Percentiles rank a stretch among this genome's conserved stretches.
Evolutionary conservation across 177 flowering plant genomes (phyloP).

Genomic region (Telopea speciosissima): DNA sequence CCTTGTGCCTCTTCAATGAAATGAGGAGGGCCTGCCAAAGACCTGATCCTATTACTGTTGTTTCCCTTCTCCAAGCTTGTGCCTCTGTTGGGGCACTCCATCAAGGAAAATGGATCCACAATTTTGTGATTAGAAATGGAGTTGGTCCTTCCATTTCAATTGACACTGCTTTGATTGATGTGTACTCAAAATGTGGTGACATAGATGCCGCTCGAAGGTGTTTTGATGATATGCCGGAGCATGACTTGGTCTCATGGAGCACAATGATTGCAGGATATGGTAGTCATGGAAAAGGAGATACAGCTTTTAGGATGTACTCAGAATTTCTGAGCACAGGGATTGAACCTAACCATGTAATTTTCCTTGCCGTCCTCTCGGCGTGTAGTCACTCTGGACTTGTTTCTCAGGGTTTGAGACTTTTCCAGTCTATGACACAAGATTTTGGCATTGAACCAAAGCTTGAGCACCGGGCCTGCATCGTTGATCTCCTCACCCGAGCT

Average conservation of each 20-base stretch:
- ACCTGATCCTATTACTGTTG: slow-evolving; percentile 62
- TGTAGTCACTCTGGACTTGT: slow-evolving; percentile 81
- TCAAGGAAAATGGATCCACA: slow-evolving; percentile 69
- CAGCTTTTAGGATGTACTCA: slow-evolving; percentile 47
- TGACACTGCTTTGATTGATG: slow-evolving; percentile 74
- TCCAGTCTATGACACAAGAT: slow-evolving; percentile 48
- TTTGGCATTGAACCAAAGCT: slow-evolving; percentile 47
- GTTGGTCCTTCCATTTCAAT: slow-evolving; percentile 43
- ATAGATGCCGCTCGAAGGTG: slow-evolving; percentile 48
- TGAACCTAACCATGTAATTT: slow-evolving; percentile 53
- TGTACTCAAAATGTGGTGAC: slow-evolving; percentile 82
- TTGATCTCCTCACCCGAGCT: slow-evolving; percentile 80
- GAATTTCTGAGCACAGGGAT: slow-evolving; percentile 44
- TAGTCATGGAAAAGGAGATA: slow-evolving; percentile 67
- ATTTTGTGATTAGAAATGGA: slow-evolving; percentile 40
- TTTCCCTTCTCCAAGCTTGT: slow-evolving; percentile 77
- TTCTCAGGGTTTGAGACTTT: slow-evolving; percentile 48
- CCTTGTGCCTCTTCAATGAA: slow-evolving; percentile 42
- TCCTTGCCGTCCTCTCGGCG: slow-evolving; percentile 57
- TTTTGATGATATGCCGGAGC: slow-evolving; percentile 41
- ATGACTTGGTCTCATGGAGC: slow-evolving; percentile 69
- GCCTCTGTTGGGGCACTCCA: slow-evolving; percentile 65
- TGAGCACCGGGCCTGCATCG: slow-evolving; percentile 69
- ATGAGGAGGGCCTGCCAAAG: slow-evolving; percentile 42
- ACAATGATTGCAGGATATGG: slow-evolving; percentile 71